Evolutionary conservation across 257 asterid species (phyloP).

Genomic region (Coffea canephora): DNA sequence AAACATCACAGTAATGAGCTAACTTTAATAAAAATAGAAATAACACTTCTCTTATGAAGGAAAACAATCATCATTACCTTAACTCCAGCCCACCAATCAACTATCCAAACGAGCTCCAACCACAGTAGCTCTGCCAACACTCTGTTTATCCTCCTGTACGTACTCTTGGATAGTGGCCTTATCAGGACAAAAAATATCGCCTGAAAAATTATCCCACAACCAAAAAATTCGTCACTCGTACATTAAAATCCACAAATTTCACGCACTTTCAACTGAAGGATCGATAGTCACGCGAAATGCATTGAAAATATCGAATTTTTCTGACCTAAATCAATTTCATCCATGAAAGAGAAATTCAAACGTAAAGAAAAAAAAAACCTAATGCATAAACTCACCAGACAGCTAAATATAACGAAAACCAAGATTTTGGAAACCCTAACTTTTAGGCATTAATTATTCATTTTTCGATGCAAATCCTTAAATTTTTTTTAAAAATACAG

Average conservation of each 20-base stretch:
- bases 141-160: slow-evolving; percentile 75
- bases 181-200: slow-evolving; percentile 61
- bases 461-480: no score
- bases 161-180: slow-evolving; percentile 79
- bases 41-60: background rate
- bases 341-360: no score
- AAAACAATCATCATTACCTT: slow-evolving; percentile 48
- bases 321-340: background rate
- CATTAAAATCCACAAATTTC: background rate
- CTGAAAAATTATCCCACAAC: slow-evolving; percentile 34
- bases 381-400: background rate
- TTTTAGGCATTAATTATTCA: background rate
- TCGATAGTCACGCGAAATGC: background rate
- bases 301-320: background rate
- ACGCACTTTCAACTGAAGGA: background rate
- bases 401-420: background rate
- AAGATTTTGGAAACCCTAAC: background rate
- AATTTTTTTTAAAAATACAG: no score
- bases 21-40: background rate
- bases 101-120: slow-evolving; percentile 95
- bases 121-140: slow-evolving; percentile 74
- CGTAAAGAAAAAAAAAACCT: background rate
- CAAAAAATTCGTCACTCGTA: background rate
- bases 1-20: background rate
- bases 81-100: slow-evolving; percentile 98